Base-by-base conservation (phyloP, 2,329 filamentous ascomycete genomes). In the Venturia asperata region DNA sequence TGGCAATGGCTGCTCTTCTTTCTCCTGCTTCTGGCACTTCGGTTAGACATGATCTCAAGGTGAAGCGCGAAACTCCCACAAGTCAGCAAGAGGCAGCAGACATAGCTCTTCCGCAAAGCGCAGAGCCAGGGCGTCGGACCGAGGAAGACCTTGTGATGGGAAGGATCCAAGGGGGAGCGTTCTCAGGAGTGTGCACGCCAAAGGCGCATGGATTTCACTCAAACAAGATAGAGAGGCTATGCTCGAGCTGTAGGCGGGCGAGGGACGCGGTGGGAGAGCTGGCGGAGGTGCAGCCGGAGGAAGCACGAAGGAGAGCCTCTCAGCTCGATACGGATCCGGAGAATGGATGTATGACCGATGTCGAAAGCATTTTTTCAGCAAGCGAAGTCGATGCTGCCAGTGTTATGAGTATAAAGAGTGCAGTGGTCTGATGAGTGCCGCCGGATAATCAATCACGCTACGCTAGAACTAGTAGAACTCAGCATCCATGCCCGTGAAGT, bases 21-120 rank as follows among this genome's bases (percentile, higher is more conserved):
- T 17, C 21, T 24, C 45, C 30, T 49, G 15, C 64, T 47, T 17
- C 39, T 47, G 64, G 27, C 42, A n/a, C 42, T 62, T 34, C 64
- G 17, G 41, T 7, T 39, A 4, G 19, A 39, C 11, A n/a, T 24
- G 11, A 13, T 39, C 0, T 6, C 1, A 19, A 21, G 17, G 4
- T 27, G 30, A 15, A 21, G 9, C 41, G n/a, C 52, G 39, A 45
- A 19, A 27, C 2, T 45, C 62, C 11, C n/a, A 15, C 24, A 5
- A 10, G 7, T 15, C 21, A 52, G 10, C 45, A 15, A 45, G 47
- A 64, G 17, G 27, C 42, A 65, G 42, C 42, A 39, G 13, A 2
- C 21, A 47, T 45, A 10, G 7, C 49, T 39, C 47, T 49, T 17
- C 62, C 62, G 24, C 45, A 43, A 60, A 17, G 24, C 60, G 21